Conservation (phyloP, 2,329 filamentous ascomycete species). For the Didymosphaeria variabile region DNA sequence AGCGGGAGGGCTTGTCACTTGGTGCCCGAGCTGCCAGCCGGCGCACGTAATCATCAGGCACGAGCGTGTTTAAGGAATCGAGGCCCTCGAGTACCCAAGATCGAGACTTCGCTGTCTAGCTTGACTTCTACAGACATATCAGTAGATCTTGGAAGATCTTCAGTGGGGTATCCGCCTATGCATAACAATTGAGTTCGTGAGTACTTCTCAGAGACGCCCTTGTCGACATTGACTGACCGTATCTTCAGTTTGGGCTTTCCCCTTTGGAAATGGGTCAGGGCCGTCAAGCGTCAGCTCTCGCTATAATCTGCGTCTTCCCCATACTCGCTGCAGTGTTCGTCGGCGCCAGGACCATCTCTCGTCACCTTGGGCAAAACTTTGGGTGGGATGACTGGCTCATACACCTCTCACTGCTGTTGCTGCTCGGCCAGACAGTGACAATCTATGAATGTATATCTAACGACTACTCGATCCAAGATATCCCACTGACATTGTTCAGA, state of each 20-base stretch:
- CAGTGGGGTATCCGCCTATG: not conserved
- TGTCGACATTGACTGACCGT: no score
- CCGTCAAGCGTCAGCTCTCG: slow-evolving; percentile 39
- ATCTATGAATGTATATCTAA: slow-evolving; percentile 17
- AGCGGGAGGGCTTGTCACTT: not conserved
- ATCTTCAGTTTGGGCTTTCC: not conserved
- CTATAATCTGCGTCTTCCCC: slow-evolving; percentile 38
- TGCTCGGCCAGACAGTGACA: slow-evolving; percentile 19
- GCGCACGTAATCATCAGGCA: not conserved
- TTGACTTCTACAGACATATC: not conserved
- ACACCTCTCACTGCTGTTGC: slow-evolving; percentile 30
- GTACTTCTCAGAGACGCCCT: not conserved
- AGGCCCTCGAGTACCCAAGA: slow-evolving; percentile 9
- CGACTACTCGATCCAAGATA: not conserved
- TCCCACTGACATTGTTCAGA: slow-evolving; percentile 26
- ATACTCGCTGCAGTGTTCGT: slow-evolving; percentile 41
- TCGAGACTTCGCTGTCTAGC: not conserved
- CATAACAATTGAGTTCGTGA: slow-evolving; percentile 1
- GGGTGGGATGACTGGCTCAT: slow-evolving; percentile 47
- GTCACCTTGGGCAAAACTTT: slow-evolving; percentile 42
- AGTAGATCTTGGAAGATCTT: not conserved
- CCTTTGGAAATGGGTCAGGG: slow-evolving; percentile 31
- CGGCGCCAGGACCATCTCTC: slow-evolving; percentile 35
- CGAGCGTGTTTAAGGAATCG: slow-evolving; percentile 3
- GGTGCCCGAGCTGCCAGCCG: not conserved